Conservation (phyloP, 257 asterid species). For the Solanum sparsipilum region DNA sequence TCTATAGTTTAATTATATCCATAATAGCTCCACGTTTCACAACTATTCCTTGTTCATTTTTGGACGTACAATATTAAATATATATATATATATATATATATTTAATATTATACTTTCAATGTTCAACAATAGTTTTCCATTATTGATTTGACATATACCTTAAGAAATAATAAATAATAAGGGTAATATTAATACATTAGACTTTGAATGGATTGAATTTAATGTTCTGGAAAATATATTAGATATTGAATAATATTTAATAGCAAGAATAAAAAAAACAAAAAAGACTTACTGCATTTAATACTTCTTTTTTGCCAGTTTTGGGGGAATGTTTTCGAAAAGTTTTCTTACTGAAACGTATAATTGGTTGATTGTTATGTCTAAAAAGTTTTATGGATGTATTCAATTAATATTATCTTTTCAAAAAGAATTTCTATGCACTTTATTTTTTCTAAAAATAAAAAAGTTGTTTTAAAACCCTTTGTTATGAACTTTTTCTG, state of each 20-base stretch:
- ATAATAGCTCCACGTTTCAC: neutral
- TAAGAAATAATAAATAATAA: too few relatives aligned
- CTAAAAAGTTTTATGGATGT: neutral
- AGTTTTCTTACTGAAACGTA: neutral
- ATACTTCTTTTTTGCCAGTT: neutral
- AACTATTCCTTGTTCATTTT: neutral
- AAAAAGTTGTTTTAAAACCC: neutral
- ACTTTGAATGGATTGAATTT: too few relatives aligned
- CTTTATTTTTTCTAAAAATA: neutral
- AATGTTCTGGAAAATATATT: too few relatives aligned
- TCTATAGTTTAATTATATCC: neutral
- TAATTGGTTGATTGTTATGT: neutral
- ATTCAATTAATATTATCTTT: neutral
- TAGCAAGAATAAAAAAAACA: too few relatives aligned
- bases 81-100: too few relatives aligned
- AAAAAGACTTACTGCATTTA: too few relatives aligned
- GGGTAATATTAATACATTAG: too few relatives aligned
- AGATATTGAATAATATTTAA: too few relatives aligned
- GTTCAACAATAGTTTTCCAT: too few relatives aligned
- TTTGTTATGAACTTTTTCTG: neutral
- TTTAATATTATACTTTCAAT: too few relatives aligned
- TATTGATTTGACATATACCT: too few relatives aligned
- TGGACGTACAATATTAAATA: neutral
- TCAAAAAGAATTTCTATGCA: neutral
- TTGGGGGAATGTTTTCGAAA: neutral